Conservation (phyloP, 257 asterid genomes). For the Capsicum pubescens region DNA sequence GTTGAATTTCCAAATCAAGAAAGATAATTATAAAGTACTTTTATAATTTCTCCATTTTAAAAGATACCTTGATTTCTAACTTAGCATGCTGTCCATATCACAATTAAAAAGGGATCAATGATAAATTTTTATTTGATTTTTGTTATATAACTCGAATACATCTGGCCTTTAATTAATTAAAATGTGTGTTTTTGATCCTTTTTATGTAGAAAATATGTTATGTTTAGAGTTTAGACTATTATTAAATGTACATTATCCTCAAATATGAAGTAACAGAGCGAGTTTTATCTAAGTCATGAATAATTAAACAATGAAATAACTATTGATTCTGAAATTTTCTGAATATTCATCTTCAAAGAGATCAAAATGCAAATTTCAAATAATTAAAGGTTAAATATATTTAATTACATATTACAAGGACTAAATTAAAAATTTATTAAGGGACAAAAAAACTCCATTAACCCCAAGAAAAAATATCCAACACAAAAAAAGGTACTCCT, state of each 20-base stretch:
- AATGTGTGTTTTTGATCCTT: background rate
- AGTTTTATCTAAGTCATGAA: background rate
- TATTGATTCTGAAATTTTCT: background rate
- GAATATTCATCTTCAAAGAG: background rate
- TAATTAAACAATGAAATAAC: background rate
- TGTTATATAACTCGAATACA: background rate
- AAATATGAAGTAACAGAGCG: background rate
- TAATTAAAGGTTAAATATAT: background rate
- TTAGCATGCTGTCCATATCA: background rate
- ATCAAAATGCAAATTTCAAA: background rate
- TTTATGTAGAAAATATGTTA: background rate
- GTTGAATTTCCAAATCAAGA: background rate
- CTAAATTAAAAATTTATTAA: background rate
- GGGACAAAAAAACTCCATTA: no score
- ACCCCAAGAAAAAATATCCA: no score
- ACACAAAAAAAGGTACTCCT: background rate
- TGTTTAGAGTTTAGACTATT: background rate
- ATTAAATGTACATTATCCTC: background rate
- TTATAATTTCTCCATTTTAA: background rate
- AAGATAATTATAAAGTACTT: background rate
- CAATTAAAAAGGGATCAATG: background rate
- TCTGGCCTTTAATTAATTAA: background rate
- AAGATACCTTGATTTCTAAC: background rate
- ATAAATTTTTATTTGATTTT: no score
- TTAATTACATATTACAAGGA: background rate